Evolutionary conservation across 75 land plant species (phyloP).

Genomic region (Picea sitchensis): DNA sequence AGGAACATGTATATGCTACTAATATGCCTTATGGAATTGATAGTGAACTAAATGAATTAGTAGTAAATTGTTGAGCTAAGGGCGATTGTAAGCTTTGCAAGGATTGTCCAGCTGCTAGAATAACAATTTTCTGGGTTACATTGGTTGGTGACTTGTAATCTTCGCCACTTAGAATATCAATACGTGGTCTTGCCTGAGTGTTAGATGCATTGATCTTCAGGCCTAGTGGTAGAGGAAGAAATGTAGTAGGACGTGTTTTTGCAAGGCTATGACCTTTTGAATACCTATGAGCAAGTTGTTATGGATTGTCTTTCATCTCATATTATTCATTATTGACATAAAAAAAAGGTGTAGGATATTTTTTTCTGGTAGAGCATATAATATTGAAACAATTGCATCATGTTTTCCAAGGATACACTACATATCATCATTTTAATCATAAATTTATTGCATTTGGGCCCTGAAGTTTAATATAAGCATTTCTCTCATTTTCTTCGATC

Average conservation of each 20-base stretch:
- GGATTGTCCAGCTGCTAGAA: conserved; percentile 22
- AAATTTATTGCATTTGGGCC: no score
- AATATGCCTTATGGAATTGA: conserved; percentile 5
- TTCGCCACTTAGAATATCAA: no score
- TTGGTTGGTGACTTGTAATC: no score
- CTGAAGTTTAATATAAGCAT: no score
- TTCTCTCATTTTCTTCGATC: no score
- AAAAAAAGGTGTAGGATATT: conserved; percentile 25
- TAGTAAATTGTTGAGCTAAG: no score
- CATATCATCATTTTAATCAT: conserved; percentile 96
- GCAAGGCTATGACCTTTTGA: no score
- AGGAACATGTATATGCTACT: conserved; percentile 16
- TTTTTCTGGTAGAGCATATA: conserved; percentile 38
- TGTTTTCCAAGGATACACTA: no score
- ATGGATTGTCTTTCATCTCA: conserved; percentile 24
- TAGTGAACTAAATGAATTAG: no score
- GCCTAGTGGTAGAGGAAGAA: conserved; percentile 28
- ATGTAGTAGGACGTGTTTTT: conserved; percentile 18
- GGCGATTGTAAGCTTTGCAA: conserved; percentile 20
- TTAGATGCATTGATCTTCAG: conserved; percentile 16
- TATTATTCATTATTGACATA: conserved; percentile 31
- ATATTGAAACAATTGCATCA: conserved; percentile 74
- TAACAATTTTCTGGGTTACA: conserved; percentile 34
- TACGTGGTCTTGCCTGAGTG: conserved; percentile 35
- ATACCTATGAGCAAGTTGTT: conserved; percentile 31